Percentiles rank a stretch among this genome's conserved stretches.
These are phyloP conservation scores for Boletellus emodensis DNA, from an alignment of 768 basidiomycete genomes.

Conservation along the genomic window DNA sequence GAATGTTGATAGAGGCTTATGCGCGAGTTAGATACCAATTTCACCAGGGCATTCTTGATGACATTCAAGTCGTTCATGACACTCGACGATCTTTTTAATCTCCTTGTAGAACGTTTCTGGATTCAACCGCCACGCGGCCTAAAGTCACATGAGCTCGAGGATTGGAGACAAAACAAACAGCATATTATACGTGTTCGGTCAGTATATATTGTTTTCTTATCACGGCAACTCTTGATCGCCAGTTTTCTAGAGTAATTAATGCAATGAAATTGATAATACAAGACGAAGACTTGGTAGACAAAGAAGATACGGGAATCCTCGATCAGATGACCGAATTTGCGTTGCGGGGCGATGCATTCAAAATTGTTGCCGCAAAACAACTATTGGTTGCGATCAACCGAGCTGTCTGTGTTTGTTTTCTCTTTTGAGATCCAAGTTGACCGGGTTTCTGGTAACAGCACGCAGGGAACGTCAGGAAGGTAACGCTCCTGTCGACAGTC, in stretches of 20 bases:
- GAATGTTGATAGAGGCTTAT: not conserved
- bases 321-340: conserved; percentile 52
- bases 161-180: conserved; percentile 59
- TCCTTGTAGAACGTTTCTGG: conserved; percentile 53
- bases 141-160: conserved; percentile 39
- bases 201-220: conserved; percentile 9
- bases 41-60: conserved; percentile 60
- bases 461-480: conserved; percentile 33
- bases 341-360: conserved; percentile 37
- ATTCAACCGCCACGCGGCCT: conserved; percentile 49
- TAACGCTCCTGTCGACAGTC: conserved; percentile 32
- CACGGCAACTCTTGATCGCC: not conserved
- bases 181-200: conserved; percentile 57
- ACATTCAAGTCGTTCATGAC: conserved; percentile 68
- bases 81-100: conserved; percentile 49
- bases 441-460: conserved; percentile 15
- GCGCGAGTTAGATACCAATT: conserved; percentile 43
- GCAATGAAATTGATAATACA: conserved; percentile 59
- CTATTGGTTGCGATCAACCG: conserved; percentile 48
- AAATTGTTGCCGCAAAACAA: conserved; percentile 45
- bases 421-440: not conserved
- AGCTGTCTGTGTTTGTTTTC: conserved; percentile 36
- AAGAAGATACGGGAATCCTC: conserved; percentile 50
- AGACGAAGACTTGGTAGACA: conserved; percentile 50
- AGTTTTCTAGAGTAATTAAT: conserved; percentile 52